Evolutionary conservation across 108 stramenopile genomes (phyloP).

Genomic region (Pseudonitzschia delicatissima): DNA sequence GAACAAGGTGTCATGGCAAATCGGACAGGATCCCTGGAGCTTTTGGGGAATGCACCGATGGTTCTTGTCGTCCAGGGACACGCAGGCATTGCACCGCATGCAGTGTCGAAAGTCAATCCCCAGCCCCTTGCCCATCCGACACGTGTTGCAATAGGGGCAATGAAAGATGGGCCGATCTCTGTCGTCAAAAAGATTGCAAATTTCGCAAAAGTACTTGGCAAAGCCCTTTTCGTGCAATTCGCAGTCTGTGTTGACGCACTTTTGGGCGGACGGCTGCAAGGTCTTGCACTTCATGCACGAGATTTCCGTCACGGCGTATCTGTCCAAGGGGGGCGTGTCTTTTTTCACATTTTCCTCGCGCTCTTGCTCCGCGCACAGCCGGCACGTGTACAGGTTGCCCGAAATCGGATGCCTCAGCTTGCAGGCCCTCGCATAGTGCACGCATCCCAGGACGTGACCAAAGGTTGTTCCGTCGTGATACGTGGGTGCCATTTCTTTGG

Average conservation of each 20-base stretch:
- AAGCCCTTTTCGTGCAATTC: slow-evolving; percentile 59
- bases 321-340: slow-evolving; percentile 79
- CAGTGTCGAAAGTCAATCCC: slow-evolving; percentile 96
- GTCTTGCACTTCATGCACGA: slow-evolving; percentile 89
- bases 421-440: slow-evolving; percentile 86
- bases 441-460: slow-evolving; percentile 79
- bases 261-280: slow-evolving; percentile 80
- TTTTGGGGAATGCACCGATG: slow-evolving; percentile 92
- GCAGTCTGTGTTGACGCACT: slow-evolving; percentile 72
- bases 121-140: slow-evolving; percentile 86
- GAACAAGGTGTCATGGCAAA: slow-evolving; percentile 89
- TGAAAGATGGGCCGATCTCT: slow-evolving; percentile 79
- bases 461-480: slow-evolving; percentile 70
- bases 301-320: slow-evolving; percentile 85
- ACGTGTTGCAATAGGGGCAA: slow-evolving; percentile 95
- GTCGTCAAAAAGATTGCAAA: slow-evolving; percentile 91
- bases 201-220: slow-evolving; percentile 82
- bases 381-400: slow-evolving; percentile 87
- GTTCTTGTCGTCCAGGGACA: slow-evolving; percentile 68
- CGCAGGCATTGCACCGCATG: slow-evolving; percentile 98
- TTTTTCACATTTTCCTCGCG: slow-evolving; percentile 55
- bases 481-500: slow-evolving; percentile 79
- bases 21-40: slow-evolving; percentile 90
- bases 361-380: slow-evolving; percentile 91
- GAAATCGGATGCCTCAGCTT: slow-evolving; percentile 89